Conservation (phyloP, 768 basidiomycete genomes). For the Auriscalpium microsporum region DNA sequence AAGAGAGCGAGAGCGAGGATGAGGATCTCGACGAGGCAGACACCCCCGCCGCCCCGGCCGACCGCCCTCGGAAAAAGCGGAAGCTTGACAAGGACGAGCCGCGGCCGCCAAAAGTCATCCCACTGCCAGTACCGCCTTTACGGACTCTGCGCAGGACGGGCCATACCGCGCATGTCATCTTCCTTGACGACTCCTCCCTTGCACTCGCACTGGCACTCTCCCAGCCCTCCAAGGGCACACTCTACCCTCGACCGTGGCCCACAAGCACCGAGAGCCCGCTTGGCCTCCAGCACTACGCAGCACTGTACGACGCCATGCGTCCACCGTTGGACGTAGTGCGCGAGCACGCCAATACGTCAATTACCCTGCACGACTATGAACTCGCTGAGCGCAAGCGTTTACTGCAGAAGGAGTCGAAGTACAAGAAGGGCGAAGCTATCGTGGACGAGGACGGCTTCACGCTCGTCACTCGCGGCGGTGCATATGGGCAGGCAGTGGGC, state of each 20-base stretch:
- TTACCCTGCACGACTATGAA: conserved; percentile 71
- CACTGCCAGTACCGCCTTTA: conserved; percentile 36
- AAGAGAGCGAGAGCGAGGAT: conserved; percentile 9
- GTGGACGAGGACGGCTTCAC: conserved; percentile 96
- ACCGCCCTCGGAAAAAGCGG: conserved; percentile 25
- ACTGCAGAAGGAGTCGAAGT: conserved; percentile 44
- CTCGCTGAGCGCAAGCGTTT: conserved; percentile 41
- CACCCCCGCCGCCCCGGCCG: conserved; percentile 20
- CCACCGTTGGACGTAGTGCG: conserved; percentile 69
- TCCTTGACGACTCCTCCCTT: conserved; percentile 66
- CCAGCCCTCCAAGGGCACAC: not conserved
- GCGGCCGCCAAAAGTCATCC: conserved; percentile 42
- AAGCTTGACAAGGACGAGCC: conserved; percentile 19
- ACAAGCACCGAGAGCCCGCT: conserved; percentile 39
- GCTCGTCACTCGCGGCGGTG: conserved; percentile 85
- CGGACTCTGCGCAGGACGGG: conserved; percentile 58
- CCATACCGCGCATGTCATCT: conserved; percentile 60
- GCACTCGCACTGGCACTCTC: conserved; percentile 48
- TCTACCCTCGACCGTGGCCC: conserved; percentile 51
- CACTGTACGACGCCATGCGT: conserved; percentile 56
- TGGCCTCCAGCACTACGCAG: conserved; percentile 66
- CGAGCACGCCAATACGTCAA: conserved; percentile 71
- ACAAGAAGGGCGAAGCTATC: conserved; percentile 77
- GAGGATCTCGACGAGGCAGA: conserved; percentile 27
- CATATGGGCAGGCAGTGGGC: conserved; percentile 81